Conservation (phyloP, 2,329 filamentous ascomycete species). For the Biscogniauxia mediterranea region DNA sequence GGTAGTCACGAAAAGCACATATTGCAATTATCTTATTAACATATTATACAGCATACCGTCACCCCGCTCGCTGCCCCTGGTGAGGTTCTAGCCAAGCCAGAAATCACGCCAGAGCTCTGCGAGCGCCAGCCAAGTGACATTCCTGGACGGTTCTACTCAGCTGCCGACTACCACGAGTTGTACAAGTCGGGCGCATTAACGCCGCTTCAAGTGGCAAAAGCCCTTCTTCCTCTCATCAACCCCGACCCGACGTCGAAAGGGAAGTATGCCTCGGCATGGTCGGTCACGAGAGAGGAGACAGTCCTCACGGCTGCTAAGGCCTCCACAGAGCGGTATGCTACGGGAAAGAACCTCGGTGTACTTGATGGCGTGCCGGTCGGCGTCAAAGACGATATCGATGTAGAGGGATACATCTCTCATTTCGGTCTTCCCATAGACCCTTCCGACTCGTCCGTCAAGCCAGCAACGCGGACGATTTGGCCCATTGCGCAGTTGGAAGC, state of each 20-base stretch:
- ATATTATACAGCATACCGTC: conserved; percentile 49
- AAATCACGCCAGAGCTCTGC: conserved; percentile 42
- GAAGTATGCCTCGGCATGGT: conserved; percentile 70
- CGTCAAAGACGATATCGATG: conserved; percentile 77
- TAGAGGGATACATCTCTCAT: conserved; percentile 68
- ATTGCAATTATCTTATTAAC: conserved; percentile 11
- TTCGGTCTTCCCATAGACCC: conserved; percentile 63
- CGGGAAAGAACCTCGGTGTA: conserved; percentile 62
- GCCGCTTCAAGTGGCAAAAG: conserved; percentile 68
- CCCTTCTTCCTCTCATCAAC: conserved; percentile 68
- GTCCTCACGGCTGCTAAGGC: conserved; percentile 67
- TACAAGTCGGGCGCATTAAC: conserved; percentile 70
- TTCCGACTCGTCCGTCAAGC: conserved; percentile 48
- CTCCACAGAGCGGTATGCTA: conserved; percentile 70
- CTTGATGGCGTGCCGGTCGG: conserved; percentile 82
- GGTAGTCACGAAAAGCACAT: no score
- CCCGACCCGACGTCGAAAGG: conserved; percentile 52
- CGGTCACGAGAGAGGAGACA: conserved; percentile 62
- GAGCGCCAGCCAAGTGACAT: conserved; percentile 40
- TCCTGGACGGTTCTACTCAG: conserved; percentile 61
- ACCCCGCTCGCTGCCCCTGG: conserved; percentile 45
- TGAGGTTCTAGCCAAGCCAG: conserved; percentile 33
- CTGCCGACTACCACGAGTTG: conserved; percentile 72
- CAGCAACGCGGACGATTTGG: conserved; percentile 61
- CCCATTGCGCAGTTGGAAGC: conserved; percentile 70